Evolutionary conservation across 192 early-diverging fungal genomes (phyloP).

Genomic region (Radiomyces spectabilis): DNA sequence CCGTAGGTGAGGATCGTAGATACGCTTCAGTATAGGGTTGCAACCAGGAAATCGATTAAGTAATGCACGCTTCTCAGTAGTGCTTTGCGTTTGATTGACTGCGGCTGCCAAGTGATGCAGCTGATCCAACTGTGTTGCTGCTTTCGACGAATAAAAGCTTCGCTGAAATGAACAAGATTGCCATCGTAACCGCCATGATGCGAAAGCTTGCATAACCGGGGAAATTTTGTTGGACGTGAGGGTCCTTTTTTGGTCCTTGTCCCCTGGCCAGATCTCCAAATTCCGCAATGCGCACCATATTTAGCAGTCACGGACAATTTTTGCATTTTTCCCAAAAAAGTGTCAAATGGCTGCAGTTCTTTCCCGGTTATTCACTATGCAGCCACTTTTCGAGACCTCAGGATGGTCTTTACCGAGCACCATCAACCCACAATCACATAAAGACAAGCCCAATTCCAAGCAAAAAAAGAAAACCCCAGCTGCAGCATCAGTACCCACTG

Average conservation of each 20-base stretch:
- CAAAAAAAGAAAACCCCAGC: background rate
- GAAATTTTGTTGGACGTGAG: too few relatives aligned
- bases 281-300: too few relatives aligned
- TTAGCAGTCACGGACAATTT: too few relatives aligned
- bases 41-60: conserved; percentile 2
- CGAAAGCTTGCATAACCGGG: too few relatives aligned
- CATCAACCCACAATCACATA: conserved; percentile 1
- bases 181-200: too few relatives aligned
- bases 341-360: too few relatives aligned
- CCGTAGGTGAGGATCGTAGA: conserved; percentile 16
- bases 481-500: background rate
- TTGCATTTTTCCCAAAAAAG: too few relatives aligned
- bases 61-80: conserved; percentile 11
- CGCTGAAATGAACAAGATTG: too few relatives aligned
- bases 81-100: conserved; percentile 17
- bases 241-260: too few relatives aligned
- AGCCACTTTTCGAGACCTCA: conserved; percentile 13
- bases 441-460: background rate
- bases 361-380: too few relatives aligned
- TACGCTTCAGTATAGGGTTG: conserved; percentile 13
- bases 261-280: too few relatives aligned
- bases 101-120: background rate
- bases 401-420: conserved; percentile 14
- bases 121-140: background rate
- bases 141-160: too few relatives aligned